phyloP scores from a whole-genome alignment of 305 asterid genomes.

The Salvia sclarea region DNA sequence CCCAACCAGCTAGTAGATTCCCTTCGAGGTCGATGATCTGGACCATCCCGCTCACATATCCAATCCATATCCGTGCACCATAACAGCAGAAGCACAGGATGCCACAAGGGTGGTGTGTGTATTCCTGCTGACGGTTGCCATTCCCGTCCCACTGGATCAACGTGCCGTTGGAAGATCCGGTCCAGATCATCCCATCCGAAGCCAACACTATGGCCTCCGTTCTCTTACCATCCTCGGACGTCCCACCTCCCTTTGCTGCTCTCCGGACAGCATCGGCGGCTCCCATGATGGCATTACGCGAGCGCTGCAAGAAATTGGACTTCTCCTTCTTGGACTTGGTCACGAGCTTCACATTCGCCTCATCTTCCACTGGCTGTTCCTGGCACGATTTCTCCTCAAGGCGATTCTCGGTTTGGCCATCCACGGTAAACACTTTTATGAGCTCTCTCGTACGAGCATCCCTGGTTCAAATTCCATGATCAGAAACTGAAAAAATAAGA shows the following conservation, averaged over 20 bases:
- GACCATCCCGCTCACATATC: constrained; percentile 79
- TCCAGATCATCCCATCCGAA: constrained; percentile 86
- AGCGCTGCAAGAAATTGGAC: constrained; percentile 79
- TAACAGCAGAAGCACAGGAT: constrained; percentile 66
- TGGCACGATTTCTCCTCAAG: constrained; percentile 58
- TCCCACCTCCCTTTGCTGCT: constrained; percentile 84
- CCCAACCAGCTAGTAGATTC: constrained; percentile 69
- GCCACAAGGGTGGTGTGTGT: constrained; percentile 76
- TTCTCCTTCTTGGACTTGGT: constrained; percentile 85
- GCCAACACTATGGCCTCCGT: constrained; percentile 77
- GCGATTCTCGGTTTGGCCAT: constrained; percentile 83
- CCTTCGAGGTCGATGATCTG: constrained; percentile 86
- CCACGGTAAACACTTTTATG: constrained; percentile 73
- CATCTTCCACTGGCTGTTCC: constrained; percentile 76
- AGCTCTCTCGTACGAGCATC: constrained; percentile 95
- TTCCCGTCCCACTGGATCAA: constrained; percentile 93
- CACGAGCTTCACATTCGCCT: constrained; percentile 62
- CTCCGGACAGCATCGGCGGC: constrained; percentile 96
- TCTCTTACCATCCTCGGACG: constrained; percentile 71
- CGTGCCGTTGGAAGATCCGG: constrained; percentile 77
- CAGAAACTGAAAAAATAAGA: constrained; percentile 1
- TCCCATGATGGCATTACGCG: constrained; percentile 89
- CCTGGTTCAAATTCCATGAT: constrained; percentile 51
- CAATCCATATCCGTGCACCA: constrained; percentile 84
- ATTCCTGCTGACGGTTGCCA: constrained; percentile 76